These are phyloP conservation scores for Pseudotsuga menziesii DNA, from an alignment of 75 land plant genomes.

Conservation along the genomic window DNA sequence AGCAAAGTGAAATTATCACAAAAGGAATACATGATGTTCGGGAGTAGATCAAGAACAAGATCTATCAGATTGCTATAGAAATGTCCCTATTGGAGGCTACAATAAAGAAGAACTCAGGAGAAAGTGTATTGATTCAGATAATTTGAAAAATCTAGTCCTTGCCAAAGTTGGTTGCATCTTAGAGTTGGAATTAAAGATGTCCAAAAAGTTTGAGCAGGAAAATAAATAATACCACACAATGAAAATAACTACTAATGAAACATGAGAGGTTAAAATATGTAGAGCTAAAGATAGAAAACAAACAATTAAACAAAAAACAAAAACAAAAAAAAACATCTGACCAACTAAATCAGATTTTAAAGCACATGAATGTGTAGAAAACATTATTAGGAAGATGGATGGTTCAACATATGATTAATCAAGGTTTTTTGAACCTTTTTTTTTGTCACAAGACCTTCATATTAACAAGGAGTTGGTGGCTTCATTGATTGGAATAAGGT, in stretches of 20 bases:
- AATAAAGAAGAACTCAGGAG: constrained; percentile 58
- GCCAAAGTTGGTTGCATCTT: constrained; percentile 43
- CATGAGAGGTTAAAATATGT: constrained; percentile 28
- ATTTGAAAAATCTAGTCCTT: constrained; percentile 32
- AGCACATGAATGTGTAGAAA: constrained; percentile 37
- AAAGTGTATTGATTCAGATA: constrained; percentile 44
- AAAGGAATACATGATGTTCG: constrained; percentile 57
- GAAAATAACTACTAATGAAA: constrained; percentile 24
- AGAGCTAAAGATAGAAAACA: constrained; percentile 43
- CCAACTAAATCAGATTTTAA: constrained; percentile 45
- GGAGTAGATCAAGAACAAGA: constrained; percentile 86
- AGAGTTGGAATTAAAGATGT: constrained; percentile 45
- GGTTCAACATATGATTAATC: constrained; percentile 27
- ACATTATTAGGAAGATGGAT: constrained; percentile 42
- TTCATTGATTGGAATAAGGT: constrained; percentile 45
- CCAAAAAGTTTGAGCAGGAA: constrained; percentile 16
- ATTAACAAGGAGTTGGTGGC: constrained; percentile 52
- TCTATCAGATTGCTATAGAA: constrained; percentile 90
- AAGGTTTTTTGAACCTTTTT: constrained; percentile 42
- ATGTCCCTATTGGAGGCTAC: constrained; percentile 89
- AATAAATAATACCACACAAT: constrained; percentile 13
- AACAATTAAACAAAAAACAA: too few relatives aligned
- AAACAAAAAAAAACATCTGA: constrained; percentile 42
- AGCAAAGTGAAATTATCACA: constrained; percentile 48
- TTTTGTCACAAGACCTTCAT: constrained; percentile 42